Base-by-base conservation (phyloP, 768 basidiomycete genomes). In the Ramaria sp. region DNA sequence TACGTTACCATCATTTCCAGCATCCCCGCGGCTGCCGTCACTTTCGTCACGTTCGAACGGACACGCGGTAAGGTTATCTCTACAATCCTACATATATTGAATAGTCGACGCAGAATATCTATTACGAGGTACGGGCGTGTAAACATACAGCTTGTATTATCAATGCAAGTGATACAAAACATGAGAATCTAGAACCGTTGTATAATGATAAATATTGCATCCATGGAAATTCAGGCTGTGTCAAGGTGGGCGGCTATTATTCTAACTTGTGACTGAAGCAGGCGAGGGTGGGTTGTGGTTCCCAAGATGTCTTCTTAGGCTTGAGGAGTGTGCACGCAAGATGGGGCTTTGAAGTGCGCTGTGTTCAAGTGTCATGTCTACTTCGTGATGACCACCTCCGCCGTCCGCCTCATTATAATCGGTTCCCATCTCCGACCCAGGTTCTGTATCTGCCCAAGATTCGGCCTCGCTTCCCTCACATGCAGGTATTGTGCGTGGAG, bases 1-100 rank as follows among this genome's bases (percentile, higher is more conserved):
- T 10, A 37, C 34, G 34, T 13, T 10, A 2, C 33, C 46, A 59
- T 15, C 37, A 59, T 63, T 15, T 34, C 49, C 61, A 91, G 91
- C 69, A 91, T 94, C 64, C 93, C 93, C 13, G 89, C 93, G 5
- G 92, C 91, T 12, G 93, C 82, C 43, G 84, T 85, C 62, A 96
- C 93, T 3, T 95, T 96, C 62, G 85, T 88, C 11, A 87, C 88
- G 0, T 96, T 87, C 64, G 92, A 96, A 68, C 65, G 93, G 27
- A 89, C 84, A 0, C 72, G 89, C 73, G 70, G 61, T 62, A 41
- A 31, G 47, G 20, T n/a, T 31, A 10, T 43, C 42, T n/a, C 20
- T n/a, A 6, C n/a, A 43, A 43, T 17, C 34, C n/a, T 3, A 1
- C 34, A 34, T 37, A 7, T 19, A 30, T 30, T 49, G 10, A 24